Percentiles rank a stretch among this genome's conserved stretches.
phyloP scores from a whole-genome alignment of 805 yeast species.

The Lipomyces yamadae region DNA sequence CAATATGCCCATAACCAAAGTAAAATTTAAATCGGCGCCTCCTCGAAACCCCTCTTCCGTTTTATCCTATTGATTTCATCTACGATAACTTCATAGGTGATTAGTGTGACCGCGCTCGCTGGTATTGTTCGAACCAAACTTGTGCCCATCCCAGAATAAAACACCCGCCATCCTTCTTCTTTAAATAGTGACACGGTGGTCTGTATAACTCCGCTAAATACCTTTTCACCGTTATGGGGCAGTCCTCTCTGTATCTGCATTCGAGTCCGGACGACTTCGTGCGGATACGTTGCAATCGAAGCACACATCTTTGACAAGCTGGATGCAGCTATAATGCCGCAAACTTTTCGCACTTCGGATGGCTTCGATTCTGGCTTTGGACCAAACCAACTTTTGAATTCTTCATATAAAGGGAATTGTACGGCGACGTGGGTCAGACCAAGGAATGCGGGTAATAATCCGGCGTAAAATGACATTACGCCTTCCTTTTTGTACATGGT shows the following conservation, averaged over 20 bases:
- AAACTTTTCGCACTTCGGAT: conserved; percentile 40
- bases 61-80: conserved; percentile 21
- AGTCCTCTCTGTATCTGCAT: conserved; percentile 62
- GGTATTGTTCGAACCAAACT: conserved; percentile 92
- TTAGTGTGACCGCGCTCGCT: conserved; percentile 91
- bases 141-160: conserved; percentile 86
- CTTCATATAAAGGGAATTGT: conserved; percentile 93
- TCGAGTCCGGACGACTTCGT: conserved; percentile 90
- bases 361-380: conserved; percentile 42
- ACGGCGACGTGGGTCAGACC: conserved; percentile 94
- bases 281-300: conserved; percentile 85
- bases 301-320: conserved; percentile 87
- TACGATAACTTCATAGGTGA: conserved; percentile 70
- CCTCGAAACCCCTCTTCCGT: neutral
- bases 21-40: neutral
- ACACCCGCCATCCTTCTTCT: conserved; percentile 79
- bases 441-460: conserved; percentile 85
- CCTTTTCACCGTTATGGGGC: conserved; percentile 23
- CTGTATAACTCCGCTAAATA: conserved; percentile 46
- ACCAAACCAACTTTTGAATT: conserved; percentile 62
- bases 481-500: conserved; percentile 86
- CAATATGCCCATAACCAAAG: neutral
- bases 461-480: conserved; percentile 77
- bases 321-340: conserved; percentile 66
- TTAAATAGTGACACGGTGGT: conserved; percentile 52